These are phyloP conservation scores for Orbilia oligospora DNA, from an alignment of 2,329 filamentous ascomycete genomes.

Conservation along the genomic window DNA sequence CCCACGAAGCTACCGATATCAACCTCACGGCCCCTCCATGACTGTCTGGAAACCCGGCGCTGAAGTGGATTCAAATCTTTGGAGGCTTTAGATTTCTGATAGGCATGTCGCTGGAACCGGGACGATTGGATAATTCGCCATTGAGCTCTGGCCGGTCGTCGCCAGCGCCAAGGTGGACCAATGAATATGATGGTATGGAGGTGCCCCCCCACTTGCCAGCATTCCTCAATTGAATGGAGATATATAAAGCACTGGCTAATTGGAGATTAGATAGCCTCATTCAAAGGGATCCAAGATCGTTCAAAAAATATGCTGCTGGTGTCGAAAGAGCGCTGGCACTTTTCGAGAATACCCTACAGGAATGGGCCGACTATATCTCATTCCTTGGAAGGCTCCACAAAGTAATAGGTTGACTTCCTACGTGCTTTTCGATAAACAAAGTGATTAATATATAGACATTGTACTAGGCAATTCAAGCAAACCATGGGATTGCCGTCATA, in stretches of 20 bases:
- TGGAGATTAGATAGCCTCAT: slow-evolving; percentile 64
- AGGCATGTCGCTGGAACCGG: slow-evolving; percentile 57
- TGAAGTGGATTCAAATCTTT: neutral
- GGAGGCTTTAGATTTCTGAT: neutral
- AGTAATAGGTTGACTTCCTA: slow-evolving; percentile 69
- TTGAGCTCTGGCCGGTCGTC: slow-evolving; percentile 58
- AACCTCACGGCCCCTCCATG: slow-evolving; percentile 9
- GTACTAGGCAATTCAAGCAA: slow-evolving; percentile 84
- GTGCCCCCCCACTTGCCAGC: neutral
- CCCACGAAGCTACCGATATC: slow-evolving; percentile 37
- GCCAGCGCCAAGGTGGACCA: slow-evolving; percentile 56
- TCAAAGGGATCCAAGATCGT: slow-evolving; percentile 75
- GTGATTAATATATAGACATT: neutral
- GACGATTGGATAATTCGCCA: slow-evolving; percentile 47
- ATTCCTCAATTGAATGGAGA: neutral
- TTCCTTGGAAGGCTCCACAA: slow-evolving; percentile 93
- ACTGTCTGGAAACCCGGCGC: neutral
- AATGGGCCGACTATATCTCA: slow-evolving; percentile 99
- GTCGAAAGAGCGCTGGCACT: slow-evolving; percentile 89
- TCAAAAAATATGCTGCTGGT: slow-evolving; percentile 88
- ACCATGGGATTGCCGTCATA: slow-evolving; percentile 79
- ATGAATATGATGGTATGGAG: slow-evolving; percentile 58
- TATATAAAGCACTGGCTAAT: slow-evolving; percentile 8
- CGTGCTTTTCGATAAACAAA: neutral
- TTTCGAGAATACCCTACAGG: slow-evolving; percentile 88